These are phyloP conservation scores for Aspergillus avenaceus DNA, from an alignment of 495 filamentous ascomycete genomes.

Conservation along the genomic window DNA sequence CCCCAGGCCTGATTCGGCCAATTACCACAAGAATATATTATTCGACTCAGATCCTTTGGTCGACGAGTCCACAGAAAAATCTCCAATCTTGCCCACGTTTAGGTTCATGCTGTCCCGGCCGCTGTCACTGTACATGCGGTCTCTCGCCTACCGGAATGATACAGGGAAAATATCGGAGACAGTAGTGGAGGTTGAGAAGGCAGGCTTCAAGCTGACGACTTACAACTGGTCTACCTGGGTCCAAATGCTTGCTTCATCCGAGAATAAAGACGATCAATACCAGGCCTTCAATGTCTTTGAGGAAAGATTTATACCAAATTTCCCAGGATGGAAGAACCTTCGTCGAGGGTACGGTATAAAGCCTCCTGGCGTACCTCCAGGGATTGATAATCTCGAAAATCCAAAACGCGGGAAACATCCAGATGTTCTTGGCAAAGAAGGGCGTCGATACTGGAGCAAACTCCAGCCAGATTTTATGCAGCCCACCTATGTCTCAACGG, in stretches of 20 bases:
- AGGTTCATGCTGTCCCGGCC: slow-evolving; percentile 55
- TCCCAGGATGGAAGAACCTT: slow-evolving; percentile 62
- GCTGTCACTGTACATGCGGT: slow-evolving; percentile 57
- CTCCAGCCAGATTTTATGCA: slow-evolving; percentile 38
- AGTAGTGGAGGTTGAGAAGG: slow-evolving; percentile 46
- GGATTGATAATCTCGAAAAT: slow-evolving; percentile 22
- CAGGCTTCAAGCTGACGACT: slow-evolving; percentile 64
- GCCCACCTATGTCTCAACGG: slow-evolving; percentile 52
- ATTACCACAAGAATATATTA: not conserved
- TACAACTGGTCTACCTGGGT: slow-evolving; percentile 51
- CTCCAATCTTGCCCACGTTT: slow-evolving; percentile 45
- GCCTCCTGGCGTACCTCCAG: slow-evolving; percentile 23
- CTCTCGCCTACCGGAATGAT: slow-evolving; percentile 46
- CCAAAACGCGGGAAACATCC: slow-evolving; percentile 13
- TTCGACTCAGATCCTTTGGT: not conserved
- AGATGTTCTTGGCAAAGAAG: slow-evolving; percentile 25
- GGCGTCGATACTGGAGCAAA: slow-evolving; percentile 30
- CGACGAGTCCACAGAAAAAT: not conserved
- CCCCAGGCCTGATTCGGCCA: not conserved
- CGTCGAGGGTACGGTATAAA: slow-evolving; percentile 27
- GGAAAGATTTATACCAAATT: slow-evolving; percentile 65
- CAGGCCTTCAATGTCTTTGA: slow-evolving; percentile 69
- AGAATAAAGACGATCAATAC: slow-evolving; percentile 23
- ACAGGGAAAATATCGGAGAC: slow-evolving; percentile 41
- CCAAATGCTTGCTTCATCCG: slow-evolving; percentile 44